phyloP scores from a whole-genome alignment of 2,329 filamentous ascomycete genomes.

The Exophiala spinifera region DNA sequence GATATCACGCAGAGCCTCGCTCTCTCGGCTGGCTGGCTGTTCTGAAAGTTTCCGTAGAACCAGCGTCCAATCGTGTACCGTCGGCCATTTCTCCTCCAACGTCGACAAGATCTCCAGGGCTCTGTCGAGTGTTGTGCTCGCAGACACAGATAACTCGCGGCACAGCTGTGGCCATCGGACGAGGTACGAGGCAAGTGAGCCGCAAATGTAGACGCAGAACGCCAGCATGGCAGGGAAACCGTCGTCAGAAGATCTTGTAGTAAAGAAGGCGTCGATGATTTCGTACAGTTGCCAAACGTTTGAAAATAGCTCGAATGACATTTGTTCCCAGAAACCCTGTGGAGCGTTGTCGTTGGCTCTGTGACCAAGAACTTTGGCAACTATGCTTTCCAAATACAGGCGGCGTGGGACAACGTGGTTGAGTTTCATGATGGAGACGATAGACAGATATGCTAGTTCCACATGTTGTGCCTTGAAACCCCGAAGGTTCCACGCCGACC shows the following conservation, averaged over 20 bases:
- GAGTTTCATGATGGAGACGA: constrained; percentile 37
- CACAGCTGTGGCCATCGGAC: not conserved
- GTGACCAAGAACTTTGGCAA: not conserved
- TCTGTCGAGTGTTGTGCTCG: not conserved
- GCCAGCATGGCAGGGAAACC: constrained; percentile 39
- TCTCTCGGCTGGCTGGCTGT: not conserved
- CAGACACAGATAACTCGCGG: not conserved
- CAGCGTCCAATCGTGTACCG: not conserved
- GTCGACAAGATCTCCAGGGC: not conserved
- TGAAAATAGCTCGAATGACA: constrained; percentile 36
- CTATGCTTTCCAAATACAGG: constrained; percentile 31
- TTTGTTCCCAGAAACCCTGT: constrained; percentile 31
- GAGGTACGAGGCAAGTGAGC: constrained; percentile 34
- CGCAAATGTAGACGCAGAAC: constrained; percentile 43
- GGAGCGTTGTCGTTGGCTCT: constrained; percentile 20
- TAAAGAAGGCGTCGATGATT: constrained; percentile 36
- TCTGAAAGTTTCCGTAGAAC: not conserved
- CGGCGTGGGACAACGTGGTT: constrained; percentile 39
- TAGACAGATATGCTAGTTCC: constrained; percentile 38
- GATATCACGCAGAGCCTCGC: not conserved
- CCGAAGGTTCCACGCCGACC: constrained; percentile 39
- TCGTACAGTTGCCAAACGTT: constrained; percentile 39
- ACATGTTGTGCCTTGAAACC: constrained; percentile 37
- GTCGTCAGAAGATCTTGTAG: constrained; percentile 31
- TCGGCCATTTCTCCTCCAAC: not conserved